Evolutionary conservation across 2,329 filamentous ascomycete species (phyloP), one percentile per base, ranked within the genome.

Genomic region (Pestalotiopsis sp.): DNA sequence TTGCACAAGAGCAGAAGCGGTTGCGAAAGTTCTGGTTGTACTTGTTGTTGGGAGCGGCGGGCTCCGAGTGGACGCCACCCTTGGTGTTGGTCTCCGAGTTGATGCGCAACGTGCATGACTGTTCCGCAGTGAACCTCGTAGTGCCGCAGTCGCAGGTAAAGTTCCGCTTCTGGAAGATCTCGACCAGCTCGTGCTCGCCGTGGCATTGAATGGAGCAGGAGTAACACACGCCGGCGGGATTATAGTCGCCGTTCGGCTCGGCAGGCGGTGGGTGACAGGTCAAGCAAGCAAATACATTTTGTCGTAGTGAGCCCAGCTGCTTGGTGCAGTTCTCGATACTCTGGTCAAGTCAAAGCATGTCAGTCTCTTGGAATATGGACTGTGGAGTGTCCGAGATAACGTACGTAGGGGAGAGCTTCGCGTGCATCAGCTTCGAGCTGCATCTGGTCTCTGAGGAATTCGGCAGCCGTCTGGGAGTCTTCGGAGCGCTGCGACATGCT

Each of bases 11-110:
- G 79, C 96, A 99, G 82, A 99, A 99, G 59, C 87, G 89, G 76
- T 98, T 98, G 73, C 89, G 87, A 76, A 97, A 99, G 83, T 99
- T 99, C 70, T 98, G 93, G 76, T 98, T 97, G 84, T 99, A 99
- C 74, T 88, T 91, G 83, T 99, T 98, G 72, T 86, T 89, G 56
- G 84, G 83, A 17, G 90, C 86, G 5, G 94, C 88, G 71, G 90
- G 84, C 76, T 98, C 93, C 0, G 91, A 94, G 75, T 91, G 91
- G 12, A 97, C 93, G 59, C 85, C 86, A 31, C 94, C 94, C 77
- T 94, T 94, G 52, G 86, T 87, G 65, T 93, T 94, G 17, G 93
- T 97, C 71, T 84, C 82, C 13, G 90, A 81, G 74, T 97, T 91
- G 69, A 91, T 80, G 58, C 95, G 92, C 68, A 99, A 83, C 0